These are phyloP conservation scores for Phaeotremella skinneri DNA, from an alignment of 768 basidiomycete species.

Conservation along the genomic window DNA sequence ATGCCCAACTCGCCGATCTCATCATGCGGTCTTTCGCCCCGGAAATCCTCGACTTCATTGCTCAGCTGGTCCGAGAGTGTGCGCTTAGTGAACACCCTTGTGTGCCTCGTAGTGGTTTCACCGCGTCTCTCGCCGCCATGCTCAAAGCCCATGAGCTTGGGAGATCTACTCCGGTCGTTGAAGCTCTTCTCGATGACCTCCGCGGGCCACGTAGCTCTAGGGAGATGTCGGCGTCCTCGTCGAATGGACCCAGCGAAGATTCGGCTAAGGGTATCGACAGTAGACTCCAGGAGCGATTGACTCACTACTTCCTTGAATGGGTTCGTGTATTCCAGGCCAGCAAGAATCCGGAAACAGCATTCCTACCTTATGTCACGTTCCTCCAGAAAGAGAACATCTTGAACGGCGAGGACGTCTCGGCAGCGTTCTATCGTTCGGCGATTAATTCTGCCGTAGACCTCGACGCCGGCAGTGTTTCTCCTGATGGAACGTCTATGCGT, in stretches of 20 bases:
- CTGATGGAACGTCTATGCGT: conserved; percentile 60
- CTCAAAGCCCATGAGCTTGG: conserved; percentile 68
- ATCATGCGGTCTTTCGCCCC: conserved; percentile 74
- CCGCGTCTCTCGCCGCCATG: conserved; percentile 75
- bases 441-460: conserved; percentile 89
- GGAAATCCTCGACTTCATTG: conserved; percentile 73
- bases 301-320: conserved; percentile 64
- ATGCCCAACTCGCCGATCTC: conserved; percentile 84
- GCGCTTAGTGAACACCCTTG: conserved; percentile 71
- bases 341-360: conserved; percentile 81
- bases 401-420: conserved; percentile 91
- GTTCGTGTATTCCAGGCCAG: conserved; percentile 88
- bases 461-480: conserved; percentile 58
- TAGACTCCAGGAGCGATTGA: conserved; percentile 51
- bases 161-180: conserved; percentile 61
- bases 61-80: conserved; percentile 81
- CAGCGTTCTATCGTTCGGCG: conserved; percentile 97
- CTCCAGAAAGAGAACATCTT: conserved; percentile 94
- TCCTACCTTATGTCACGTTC: conserved; percentile 95
- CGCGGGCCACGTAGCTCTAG: conserved; percentile 23
- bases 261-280: conserved; percentile 23
- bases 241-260: conserved; percentile 15
- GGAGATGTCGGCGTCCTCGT: conserved; percentile 10
- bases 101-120: conserved; percentile 74
- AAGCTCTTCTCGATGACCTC: conserved; percentile 72